These are phyloP conservation scores for Stephania yunnanensis DNA, from an alignment of 164 flowering plant genomes.

Conservation along the genomic window DNA sequence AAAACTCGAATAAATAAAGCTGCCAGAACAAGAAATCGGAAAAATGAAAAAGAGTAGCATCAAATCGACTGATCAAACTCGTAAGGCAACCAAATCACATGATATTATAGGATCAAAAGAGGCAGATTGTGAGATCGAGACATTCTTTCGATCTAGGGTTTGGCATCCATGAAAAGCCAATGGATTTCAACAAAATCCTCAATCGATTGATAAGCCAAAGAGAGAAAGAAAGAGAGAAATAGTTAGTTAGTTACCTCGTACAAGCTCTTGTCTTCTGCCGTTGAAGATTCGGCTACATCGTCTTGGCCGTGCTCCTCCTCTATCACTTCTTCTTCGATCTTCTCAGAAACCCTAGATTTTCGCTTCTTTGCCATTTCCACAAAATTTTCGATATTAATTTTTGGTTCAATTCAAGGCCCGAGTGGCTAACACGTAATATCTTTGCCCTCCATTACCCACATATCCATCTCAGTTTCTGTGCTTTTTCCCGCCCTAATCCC, in stretches of 20 bases:
- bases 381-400: not conserved
- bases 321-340: conserved; percentile 18
- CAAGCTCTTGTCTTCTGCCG: conserved; percentile 30
- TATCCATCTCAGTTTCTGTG: not conserved
- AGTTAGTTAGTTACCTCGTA: conserved; percentile 43
- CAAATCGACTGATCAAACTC: not conserved
- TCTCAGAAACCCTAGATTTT: conserved; percentile 51
- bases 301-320: conserved; percentile 18
- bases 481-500: conserved; percentile 4
- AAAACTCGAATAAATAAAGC: not conserved
- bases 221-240: not conserved
- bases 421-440: no score
- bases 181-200: not conserved
- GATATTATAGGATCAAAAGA: not conserved
- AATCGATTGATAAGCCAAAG: not conserved
- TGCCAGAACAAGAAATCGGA: not conserved
- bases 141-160: not conserved
- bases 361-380: conserved; percentile 42
- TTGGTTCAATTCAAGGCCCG: not conserved
- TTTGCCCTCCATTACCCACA: not conserved
- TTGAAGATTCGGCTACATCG: conserved; percentile 20
- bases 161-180: not conserved
- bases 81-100: no score
- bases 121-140: not conserved
- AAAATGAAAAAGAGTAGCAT: not conserved